phyloP scores from a whole-genome alignment of 2,329 filamentous ascomycete species.

The Fusarium sp. region DNA sequence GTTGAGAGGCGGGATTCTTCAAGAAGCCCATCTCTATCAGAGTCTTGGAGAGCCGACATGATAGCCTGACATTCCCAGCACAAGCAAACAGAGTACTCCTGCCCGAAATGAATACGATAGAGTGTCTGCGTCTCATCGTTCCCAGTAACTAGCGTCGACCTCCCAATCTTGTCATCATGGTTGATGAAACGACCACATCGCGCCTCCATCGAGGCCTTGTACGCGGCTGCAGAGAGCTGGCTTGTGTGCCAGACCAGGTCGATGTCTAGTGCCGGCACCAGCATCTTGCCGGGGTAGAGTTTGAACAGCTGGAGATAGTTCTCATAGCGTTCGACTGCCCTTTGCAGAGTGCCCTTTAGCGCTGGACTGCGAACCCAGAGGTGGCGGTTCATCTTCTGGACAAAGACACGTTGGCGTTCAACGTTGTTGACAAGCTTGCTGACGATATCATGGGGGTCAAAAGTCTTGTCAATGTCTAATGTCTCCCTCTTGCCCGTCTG shows the following conservation, averaged over 20 bases:
- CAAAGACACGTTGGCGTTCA: slow-evolving; percentile 49
- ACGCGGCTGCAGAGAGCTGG: slow-evolving; percentile 47
- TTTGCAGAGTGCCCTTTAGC: slow-evolving; percentile 46
- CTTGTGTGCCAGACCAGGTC: slow-evolving; percentile 56
- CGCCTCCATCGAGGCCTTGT: slow-evolving; percentile 33
- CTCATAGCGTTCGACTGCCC: slow-evolving; percentile 50
- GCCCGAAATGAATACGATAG: slow-evolving; percentile 32
- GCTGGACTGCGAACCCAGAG: slow-evolving; percentile 52
- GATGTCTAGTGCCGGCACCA: slow-evolving; percentile 53
- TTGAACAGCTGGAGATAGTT: slow-evolving; percentile 51
- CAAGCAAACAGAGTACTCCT: slow-evolving; percentile 27
- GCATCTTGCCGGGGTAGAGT: slow-evolving; percentile 46
- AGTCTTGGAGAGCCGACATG: slow-evolving; percentile 24
- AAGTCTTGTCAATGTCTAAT: not conserved
- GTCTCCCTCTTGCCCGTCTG: slow-evolving; percentile 1
- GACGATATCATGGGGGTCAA: not conserved
- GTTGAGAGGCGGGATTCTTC: not conserved
- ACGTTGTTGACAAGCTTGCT: slow-evolving; percentile 22
- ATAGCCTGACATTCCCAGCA: slow-evolving; percentile 39
- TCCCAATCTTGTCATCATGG: slow-evolving; percentile 36
- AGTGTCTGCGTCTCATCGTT: slow-evolving; percentile 27
- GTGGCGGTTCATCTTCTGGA: slow-evolving; percentile 51
- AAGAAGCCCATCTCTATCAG: slow-evolving; percentile 6
- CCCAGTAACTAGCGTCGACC: slow-evolving; percentile 13
- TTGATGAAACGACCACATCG: slow-evolving; percentile 44